A percentile compares a stretch with the other conserved stretches of the same genome.
phyloP scores from a whole-genome alignment of 768 basidiomycete species.

The Amanita exitialis region DNA sequence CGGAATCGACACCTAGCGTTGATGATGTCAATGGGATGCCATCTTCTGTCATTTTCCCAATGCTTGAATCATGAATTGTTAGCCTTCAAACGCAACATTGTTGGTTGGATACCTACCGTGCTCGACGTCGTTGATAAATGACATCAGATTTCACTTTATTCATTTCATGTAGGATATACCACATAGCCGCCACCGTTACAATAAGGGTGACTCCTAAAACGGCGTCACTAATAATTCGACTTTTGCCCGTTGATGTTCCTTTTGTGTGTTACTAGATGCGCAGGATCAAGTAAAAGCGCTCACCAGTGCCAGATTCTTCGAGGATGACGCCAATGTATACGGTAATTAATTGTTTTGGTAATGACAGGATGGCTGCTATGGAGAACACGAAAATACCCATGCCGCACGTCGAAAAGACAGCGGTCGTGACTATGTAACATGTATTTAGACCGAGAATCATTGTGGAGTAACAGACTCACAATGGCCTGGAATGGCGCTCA shows the following conservation, averaged over 20 bases:
- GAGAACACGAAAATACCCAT: constrained; percentile 74
- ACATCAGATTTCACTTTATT: constrained; percentile 54
- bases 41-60: neutral
- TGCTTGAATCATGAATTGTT: neutral
- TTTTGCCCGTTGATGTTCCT: constrained; percentile 32
- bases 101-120: constrained; percentile 30
- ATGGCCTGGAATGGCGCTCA: constrained; percentile 81
- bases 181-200: constrained; percentile 70
- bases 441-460: neutral
- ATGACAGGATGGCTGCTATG: constrained; percentile 69
- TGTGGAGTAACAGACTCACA: constrained; percentile 35
- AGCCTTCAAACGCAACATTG: neutral
- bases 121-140: constrained; percentile 64
- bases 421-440: constrained; percentile 59
- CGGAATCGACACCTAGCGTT: constrained; percentile 2
- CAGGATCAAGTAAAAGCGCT: neutral
- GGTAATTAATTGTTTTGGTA: constrained; percentile 87
- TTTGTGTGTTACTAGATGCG: neutral
- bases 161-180: constrained; percentile 75
- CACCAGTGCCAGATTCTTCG: constrained; percentile 36
- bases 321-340: constrained; percentile 84
- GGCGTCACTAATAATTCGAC: constrained; percentile 56
- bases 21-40: neutral
- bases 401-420: constrained; percentile 82
- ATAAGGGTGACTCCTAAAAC: constrained; percentile 61